Conservation (phyloP, 2,329 filamentous ascomycete genomes). For the Fusarium sp. region DNA sequence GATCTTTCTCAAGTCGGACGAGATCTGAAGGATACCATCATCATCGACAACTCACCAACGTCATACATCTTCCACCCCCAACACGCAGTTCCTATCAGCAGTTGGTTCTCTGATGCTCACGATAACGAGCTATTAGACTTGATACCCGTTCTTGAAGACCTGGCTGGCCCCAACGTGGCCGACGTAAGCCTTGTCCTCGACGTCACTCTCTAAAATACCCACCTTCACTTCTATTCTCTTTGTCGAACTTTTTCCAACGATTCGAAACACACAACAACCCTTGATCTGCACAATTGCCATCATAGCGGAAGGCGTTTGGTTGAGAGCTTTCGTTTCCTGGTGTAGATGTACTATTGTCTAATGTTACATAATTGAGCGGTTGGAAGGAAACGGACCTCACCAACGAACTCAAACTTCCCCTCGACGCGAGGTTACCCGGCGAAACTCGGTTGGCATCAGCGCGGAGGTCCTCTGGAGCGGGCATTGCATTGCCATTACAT, state of each 20-base stretch:
- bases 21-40: conserved; percentile 96
- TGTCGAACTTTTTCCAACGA: conserved; percentile 43
- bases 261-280: conserved; percentile 43
- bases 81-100: conserved; percentile 98
- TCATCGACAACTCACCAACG: conserved; percentile 98
- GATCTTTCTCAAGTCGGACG: conserved; percentile 96
- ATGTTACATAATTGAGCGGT: conserved; percentile 57
- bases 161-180: conserved; percentile 85
- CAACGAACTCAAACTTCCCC: conserved; percentile 36
- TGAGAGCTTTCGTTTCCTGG: conserved; percentile 57
- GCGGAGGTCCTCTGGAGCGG: conserved; percentile 39
- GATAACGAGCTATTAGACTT: conserved; percentile 98
- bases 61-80: conserved; percentile 99
- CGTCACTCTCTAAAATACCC: conserved; percentile 71
- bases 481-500: conserved; percentile 45
- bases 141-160: conserved; percentile 96
- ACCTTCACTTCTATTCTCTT: conserved; percentile 44
- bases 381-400: conserved; percentile 37
- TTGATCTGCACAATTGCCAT: conserved; percentile 51
- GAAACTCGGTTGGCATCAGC: conserved; percentile 28
- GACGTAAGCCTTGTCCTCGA: conserved; percentile 98
- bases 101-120: conserved; percentile 99
- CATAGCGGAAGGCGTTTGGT: conserved; percentile 66
- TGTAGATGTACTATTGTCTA: conserved; percentile 61
- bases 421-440: conserved; percentile 37